Conservation (phyloP, 495 filamentous ascomycete genomes). For the Xylaria curta region DNA sequence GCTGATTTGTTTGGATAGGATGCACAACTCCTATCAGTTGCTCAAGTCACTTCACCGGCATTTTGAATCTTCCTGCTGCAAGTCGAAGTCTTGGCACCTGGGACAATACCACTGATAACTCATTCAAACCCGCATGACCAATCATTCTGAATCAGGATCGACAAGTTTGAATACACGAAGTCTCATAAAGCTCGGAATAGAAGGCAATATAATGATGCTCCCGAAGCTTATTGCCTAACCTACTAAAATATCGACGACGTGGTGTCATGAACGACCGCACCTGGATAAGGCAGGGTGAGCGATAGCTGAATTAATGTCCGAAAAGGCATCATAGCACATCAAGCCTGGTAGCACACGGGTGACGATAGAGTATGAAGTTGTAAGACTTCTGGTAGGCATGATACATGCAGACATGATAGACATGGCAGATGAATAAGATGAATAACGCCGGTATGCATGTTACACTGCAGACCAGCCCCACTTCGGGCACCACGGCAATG, state of each 20-base stretch:
- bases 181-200: not conserved
- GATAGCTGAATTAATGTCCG: not conserved
- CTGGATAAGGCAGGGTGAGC: not conserved
- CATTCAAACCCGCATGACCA: not conserved
- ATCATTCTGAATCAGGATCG: not conserved
- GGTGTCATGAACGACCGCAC: not conserved
- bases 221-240: too few relatives aligned
- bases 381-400: not conserved
- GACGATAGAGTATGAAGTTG: conserved; percentile 1
- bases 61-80: not conserved
- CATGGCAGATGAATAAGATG: too few relatives aligned
- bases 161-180: not conserved
- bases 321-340: not conserved
- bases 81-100: conserved; percentile 8
- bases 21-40: not conserved
- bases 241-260: not conserved
- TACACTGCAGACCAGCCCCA: not conserved
- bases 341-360: not conserved
- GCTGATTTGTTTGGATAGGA: not conserved
- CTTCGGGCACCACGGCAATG: conserved; percentile 5
- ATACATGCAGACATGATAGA: not conserved
- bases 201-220: not conserved
- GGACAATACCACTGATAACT: not conserved
- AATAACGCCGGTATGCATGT: not conserved
- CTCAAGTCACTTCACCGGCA: not conserved